These are phyloP conservation scores for Crassisporium funariophilum DNA, from an alignment of 768 basidiomycete genomes.

Conservation along the genomic window DNA sequence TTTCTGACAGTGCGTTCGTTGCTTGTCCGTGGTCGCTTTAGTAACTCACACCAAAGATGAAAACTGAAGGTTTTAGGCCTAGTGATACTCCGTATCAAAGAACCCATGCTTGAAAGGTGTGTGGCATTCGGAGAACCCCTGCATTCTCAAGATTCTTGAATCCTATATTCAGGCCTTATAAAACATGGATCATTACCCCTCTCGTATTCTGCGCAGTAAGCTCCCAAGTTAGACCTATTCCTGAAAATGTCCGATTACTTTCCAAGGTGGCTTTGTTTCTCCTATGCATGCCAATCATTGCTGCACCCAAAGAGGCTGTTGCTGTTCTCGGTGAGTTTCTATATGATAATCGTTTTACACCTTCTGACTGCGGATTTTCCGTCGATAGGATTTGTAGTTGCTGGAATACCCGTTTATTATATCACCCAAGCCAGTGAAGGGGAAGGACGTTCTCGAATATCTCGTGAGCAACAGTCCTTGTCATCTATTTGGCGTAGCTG, in stretches of 20 bases:
- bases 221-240: slow-evolving; percentile 12
- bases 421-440: slow-evolving; percentile 59
- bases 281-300: slow-evolving; percentile 91
- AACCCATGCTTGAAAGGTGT: slow-evolving; percentile 84
- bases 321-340: slow-evolving; percentile 74
- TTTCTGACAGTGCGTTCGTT: slow-evolving; percentile 75
- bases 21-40: not conserved
- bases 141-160: not conserved
- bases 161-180: slow-evolving; percentile 74
- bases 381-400: slow-evolving; percentile 67
- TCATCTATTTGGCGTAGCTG: not conserved
- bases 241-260: slow-evolving; percentile 5
- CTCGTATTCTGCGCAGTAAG: slow-evolving; percentile 84
- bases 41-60: not conserved
- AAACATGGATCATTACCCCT: slow-evolving; percentile 89
- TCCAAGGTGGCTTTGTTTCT: slow-evolving; percentile 83
- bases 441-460: slow-evolving; percentile 39
- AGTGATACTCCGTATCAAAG: slow-evolving; percentile 85
- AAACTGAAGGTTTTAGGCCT: slow-evolving; percentile 77
- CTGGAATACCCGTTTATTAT: slow-evolving; percentile 83
- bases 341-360: not conserved
- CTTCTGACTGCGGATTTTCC: too few relatives aligned
- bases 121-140: slow-evolving; percentile 4
- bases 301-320: slow-evolving; percentile 86
- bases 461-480: slow-evolving; percentile 38